Percentiles rank a stretch among this genome's conserved stretches.
These are phyloP conservation scores for Sporothrix variecibatus DNA, from an alignment of 2,329 filamentous ascomycete species.

Conservation along the genomic window DNA sequence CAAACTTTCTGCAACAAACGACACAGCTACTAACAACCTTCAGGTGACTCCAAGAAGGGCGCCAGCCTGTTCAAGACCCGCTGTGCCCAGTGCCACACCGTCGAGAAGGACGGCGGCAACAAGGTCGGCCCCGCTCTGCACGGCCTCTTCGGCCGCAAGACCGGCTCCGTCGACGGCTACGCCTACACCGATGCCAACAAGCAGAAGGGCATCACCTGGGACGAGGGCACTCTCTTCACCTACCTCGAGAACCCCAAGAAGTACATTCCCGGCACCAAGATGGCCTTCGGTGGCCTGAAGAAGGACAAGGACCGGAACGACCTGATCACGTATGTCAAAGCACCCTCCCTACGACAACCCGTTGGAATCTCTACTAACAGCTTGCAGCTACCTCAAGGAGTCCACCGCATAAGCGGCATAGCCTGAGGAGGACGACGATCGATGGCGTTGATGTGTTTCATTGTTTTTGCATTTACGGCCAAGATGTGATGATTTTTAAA, in stretches of 20 bases:
- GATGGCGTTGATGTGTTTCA: slow-evolving; percentile 13
- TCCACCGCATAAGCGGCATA: slow-evolving; percentile 59
- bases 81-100: slow-evolving; percentile 97
- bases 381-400: slow-evolving; percentile 62
- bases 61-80: slow-evolving; percentile 99
- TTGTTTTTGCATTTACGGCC: slow-evolving; percentile 16
- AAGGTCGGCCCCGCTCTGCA: slow-evolving; percentile 97
- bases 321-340: slow-evolving; percentile 80
- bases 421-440: neutral
- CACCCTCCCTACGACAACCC: neutral
- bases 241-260: slow-evolving; percentile 99
- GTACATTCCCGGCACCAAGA: slow-evolving; percentile 99
- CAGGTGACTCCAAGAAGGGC: slow-evolving; percentile 94
- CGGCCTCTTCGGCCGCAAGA: slow-evolving; percentile 97
- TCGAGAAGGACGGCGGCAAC: slow-evolving; percentile 87
- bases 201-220: slow-evolving; percentile 88
- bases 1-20: neutral
- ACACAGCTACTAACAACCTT: slow-evolving; percentile 18
- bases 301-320: slow-evolving; percentile 99
- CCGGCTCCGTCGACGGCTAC: slow-evolving; percentile 87
- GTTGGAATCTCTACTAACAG: neutral
- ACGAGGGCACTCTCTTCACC: slow-evolving; percentile 82
- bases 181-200: slow-evolving; percentile 99
- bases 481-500: slow-evolving; percentile 9
- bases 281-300: slow-evolving; percentile 99